These are phyloP conservation scores for Erucastrum elatum DNA, from an alignment of 345 rosid species.

Conservation along the genomic window DNA sequence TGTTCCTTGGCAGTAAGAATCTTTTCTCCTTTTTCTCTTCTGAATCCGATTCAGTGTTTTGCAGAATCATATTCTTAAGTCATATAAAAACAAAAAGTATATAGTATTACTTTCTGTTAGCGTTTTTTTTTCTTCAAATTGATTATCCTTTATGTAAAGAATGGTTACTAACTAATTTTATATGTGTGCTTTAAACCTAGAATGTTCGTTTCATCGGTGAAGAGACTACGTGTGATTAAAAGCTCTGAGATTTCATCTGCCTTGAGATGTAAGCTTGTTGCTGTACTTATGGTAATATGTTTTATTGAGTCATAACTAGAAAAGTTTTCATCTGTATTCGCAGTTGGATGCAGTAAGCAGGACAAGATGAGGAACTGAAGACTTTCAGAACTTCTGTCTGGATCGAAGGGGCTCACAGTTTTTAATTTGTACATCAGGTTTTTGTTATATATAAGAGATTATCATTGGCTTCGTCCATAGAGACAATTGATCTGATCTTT, in stretches of 20 bases:
- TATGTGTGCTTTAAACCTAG: constrained; percentile 41
- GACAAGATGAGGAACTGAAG: constrained; percentile 36
- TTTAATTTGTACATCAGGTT: constrained; percentile 33
- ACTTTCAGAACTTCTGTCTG: constrained; percentile 1
- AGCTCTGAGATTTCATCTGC: constrained; percentile 64
- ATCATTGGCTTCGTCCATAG: constrained; percentile 26
- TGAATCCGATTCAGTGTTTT: constrained; percentile 47
- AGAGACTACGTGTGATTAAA: constrained; percentile 92
- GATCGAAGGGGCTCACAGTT: constrained; percentile 1
- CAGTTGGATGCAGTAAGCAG: constrained; percentile 41
- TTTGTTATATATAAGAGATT: constrained; percentile 32
- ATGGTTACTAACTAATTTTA: constrained; percentile 23
- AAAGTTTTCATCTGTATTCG: not conserved
- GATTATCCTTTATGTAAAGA: constrained; percentile 1
- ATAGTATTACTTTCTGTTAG: not conserved
- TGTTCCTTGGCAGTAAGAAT: constrained; percentile 99
- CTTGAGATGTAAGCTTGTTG: constrained; percentile 35
- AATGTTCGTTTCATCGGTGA: constrained; percentile 93
- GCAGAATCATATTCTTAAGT: constrained; percentile 33
- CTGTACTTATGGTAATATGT: constrained; percentile 8
- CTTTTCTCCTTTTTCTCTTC: constrained; percentile 29
- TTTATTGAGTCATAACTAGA: constrained; percentile 1
- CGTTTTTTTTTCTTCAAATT: not conserved
- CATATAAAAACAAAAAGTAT: constrained; percentile 31
- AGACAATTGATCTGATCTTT: constrained; percentile 23